Evolutionary conservation across 306 rosid genomes (phyloP).

Genomic region (Fragaria ananassa): DNA sequence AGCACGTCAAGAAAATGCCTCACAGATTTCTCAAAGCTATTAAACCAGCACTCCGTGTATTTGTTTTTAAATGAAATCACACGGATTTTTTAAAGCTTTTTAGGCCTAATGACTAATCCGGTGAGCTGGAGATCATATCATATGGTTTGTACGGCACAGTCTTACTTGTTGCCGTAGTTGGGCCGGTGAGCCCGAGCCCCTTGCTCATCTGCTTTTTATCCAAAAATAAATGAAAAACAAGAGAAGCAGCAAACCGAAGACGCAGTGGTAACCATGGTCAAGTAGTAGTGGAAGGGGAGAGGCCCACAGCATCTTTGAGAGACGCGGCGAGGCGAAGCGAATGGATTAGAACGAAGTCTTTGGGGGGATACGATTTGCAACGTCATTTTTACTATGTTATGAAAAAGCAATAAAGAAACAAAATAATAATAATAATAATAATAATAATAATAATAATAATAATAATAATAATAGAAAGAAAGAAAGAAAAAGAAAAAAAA

Average conservation of each 20-base stretch:
- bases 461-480: not conserved
- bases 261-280: not conserved
- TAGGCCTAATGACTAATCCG: no score
- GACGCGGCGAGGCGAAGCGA: slow-evolving; percentile 41
- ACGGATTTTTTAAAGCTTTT: no score
- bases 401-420: not conserved
- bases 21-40: no score
- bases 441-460: no score
- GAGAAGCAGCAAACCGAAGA: not conserved
- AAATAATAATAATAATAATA: no score
- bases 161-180: no score
- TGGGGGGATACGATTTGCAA: not conserved
- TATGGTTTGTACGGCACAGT: no score
- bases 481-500: not conserved
- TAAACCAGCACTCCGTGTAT: no score
- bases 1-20: no score
- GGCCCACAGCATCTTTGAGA: slow-evolving; percentile 5
- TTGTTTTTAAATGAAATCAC: no score
- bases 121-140: no score
- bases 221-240: not conserved
- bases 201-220: not conserved
- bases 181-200: not conserved
- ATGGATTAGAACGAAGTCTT: slow-evolving; percentile 13
- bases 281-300: not conserved
- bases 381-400: slow-evolving; percentile 7